Conservation (phyloP, 768 basidiomycete species). For the Lentinula raphanica region DNA sequence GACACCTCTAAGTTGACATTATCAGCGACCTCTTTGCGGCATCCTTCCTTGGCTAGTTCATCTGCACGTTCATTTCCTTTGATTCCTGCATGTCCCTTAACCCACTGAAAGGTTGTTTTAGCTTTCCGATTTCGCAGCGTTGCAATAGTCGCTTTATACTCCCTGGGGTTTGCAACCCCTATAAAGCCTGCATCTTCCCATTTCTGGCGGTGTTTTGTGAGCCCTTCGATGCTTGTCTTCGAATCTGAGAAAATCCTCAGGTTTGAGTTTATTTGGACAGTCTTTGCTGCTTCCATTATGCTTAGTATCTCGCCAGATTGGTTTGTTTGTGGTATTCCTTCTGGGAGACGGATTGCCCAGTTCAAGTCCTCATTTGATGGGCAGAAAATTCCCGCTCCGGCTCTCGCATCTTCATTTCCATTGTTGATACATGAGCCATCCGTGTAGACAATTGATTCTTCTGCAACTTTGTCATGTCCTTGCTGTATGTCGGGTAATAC, state of each 20-base stretch:
- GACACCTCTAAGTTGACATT: background rate
- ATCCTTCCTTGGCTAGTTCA: slow-evolving; percentile 14
- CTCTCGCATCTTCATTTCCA: background rate
- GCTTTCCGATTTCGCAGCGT: slow-evolving; percentile 11
- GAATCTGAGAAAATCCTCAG: background rate
- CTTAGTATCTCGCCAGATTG: background rate
- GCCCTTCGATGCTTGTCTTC: background rate
- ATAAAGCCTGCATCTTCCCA: background rate
- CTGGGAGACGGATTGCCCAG: background rate
- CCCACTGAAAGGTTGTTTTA: slow-evolving; percentile 18
- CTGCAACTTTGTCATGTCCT: background rate
- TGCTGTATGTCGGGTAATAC: background rate
- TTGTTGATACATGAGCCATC: background rate
- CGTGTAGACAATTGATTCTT: background rate
- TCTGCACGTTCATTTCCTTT: slow-evolving; percentile 23
- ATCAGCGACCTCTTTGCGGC: slow-evolving; percentile 9
- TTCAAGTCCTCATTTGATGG: background rate
- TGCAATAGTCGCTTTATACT: background rate
- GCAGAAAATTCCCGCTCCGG: background rate
- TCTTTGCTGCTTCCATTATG: background rate
- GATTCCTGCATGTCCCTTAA: slow-evolving; percentile 17
- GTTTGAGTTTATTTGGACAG: background rate
- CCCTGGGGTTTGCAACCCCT: background rate
- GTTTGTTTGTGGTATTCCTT: background rate
- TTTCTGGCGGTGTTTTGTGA: background rate